phyloP scores from a whole-genome alignment of 352 stramenopile genomes.

The Blastocystis sp. region DNA sequence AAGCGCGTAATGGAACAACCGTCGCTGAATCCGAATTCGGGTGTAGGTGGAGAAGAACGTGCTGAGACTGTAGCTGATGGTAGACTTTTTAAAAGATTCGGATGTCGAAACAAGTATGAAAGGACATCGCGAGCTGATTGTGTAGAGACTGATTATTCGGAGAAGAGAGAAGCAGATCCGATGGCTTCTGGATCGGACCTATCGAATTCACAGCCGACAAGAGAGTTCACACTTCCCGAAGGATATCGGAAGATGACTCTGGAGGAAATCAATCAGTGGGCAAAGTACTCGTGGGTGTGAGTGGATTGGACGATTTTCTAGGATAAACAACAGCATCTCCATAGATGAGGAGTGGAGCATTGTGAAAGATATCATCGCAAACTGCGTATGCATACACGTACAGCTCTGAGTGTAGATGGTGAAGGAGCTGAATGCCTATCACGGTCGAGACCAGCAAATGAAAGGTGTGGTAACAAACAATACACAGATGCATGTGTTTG shows the following conservation, averaged over 20 bases:
- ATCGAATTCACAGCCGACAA: neutral
- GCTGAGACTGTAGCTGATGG: neutral
- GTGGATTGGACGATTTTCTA: neutral
- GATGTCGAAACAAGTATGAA: neutral
- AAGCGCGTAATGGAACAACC: neutral
- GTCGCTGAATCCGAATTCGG: neutral
- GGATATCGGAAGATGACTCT: neutral
- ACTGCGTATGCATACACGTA: neutral
- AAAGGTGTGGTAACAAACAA: neutral
- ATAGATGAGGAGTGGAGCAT: neutral
- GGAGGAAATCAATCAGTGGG: neutral
- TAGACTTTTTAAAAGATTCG: neutral
- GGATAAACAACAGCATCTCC: neutral
- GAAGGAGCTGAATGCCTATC: constrained; percentile 16
- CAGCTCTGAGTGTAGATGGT: neutral
- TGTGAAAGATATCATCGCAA: constrained; percentile 3
- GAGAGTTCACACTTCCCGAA: neutral
- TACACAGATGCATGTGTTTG: neutral
- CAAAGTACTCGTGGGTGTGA: neutral
- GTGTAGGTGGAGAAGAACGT: neutral
- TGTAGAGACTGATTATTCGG: neutral
- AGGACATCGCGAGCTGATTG: neutral
- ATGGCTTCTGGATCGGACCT: neutral
- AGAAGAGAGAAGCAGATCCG: neutral
- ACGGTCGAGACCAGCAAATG: constrained; percentile 22